Conservation (phyloP, 768 basidiomycete genomes). For the Tremella mesenterica region DNA sequence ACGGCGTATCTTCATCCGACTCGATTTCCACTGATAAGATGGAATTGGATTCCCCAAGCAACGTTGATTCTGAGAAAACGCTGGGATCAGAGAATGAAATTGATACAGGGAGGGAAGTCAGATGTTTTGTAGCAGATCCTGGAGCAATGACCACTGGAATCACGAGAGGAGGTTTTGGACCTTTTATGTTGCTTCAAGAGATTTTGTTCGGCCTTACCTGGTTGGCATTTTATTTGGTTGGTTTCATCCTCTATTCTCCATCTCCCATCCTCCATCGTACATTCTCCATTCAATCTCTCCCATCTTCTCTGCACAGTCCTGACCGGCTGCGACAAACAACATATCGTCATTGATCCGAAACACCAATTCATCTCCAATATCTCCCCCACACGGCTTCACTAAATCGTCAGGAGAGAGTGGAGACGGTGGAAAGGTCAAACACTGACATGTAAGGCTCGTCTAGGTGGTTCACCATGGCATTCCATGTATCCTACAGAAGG, state of each 20-base stretch:
- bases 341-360: no score
- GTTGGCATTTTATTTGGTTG: slow-evolving; percentile 21
- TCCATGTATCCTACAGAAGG: slow-evolving; percentile 21
- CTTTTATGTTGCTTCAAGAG: slow-evolving; percentile 2
- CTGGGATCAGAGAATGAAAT: background rate
- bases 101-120: slow-evolving; percentile 6
- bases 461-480: slow-evolving; percentile 30
- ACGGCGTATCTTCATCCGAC: no score
- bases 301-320: no score
- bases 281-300: background rate
- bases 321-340: no score
- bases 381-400: no score
- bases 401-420: no score
- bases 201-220: slow-evolving; percentile 16
- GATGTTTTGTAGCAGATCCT: slow-evolving; percentile 20
- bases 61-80: background rate
- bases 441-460: slow-evolving; percentile 11
- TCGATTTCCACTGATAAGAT: background rate
- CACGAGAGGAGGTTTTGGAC: slow-evolving; percentile 10
- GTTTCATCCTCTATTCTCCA: background rate
- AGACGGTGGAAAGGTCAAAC: no score
- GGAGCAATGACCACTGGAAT: slow-evolving; percentile 21
- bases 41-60: background rate
- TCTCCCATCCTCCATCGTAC: no score
- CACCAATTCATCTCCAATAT: no score